Evolutionary conservation across 1,139 yeast genomes (phyloP).

Genomic region (Yamadazyma atlantica): DNA sequence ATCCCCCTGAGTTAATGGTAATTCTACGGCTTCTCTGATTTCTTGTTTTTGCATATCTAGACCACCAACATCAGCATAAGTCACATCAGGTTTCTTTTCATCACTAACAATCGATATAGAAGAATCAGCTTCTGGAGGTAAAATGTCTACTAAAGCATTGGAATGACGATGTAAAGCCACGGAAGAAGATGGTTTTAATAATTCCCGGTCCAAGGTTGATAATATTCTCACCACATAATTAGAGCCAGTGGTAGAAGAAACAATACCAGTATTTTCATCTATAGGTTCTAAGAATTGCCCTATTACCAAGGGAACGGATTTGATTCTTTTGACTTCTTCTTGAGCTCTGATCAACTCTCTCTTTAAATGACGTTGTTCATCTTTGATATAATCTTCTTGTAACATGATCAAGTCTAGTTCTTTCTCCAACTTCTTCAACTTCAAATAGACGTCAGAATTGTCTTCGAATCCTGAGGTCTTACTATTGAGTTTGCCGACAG

Average conservation of each 20-base stretch:
- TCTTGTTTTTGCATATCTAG: slow-evolving; percentile 99
- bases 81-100: slow-evolving; percentile 87
- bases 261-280: slow-evolving; percentile 95
- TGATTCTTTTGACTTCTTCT: slow-evolving; percentile 96
- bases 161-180: slow-evolving; percentile 98
- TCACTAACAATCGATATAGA: slow-evolving; percentile 93
- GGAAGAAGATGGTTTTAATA: slow-evolving; percentile 90
- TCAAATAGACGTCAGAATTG: slow-evolving; percentile 72
- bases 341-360: slow-evolving; percentile 95
- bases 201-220: slow-evolving; percentile 91
- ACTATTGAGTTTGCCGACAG: slow-evolving; percentile 10
- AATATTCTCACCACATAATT: slow-evolving; percentile 94
- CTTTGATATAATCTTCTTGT: slow-evolving; percentile 96
- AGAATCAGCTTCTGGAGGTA: slow-evolving; percentile 99
- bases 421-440: slow-evolving; percentile 82
- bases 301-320: slow-evolving; percentile 95
- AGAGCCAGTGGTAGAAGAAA: slow-evolving; percentile 95
- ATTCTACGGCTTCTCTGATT: slow-evolving; percentile 96
- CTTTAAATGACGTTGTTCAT: slow-evolving; percentile 94
- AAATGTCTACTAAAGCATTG: slow-evolving; percentile 92
- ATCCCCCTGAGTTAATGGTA: slow-evolving; percentile 95
- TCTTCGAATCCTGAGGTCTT: slow-evolving; percentile 16
- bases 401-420: slow-evolving; percentile 79
- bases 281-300: slow-evolving; percentile 98
- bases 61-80: slow-evolving; percentile 96